These are phyloP conservation scores for Rubia peregrina DNA, from an alignment of 305 asterid species.

Conservation along the genomic window DNA sequence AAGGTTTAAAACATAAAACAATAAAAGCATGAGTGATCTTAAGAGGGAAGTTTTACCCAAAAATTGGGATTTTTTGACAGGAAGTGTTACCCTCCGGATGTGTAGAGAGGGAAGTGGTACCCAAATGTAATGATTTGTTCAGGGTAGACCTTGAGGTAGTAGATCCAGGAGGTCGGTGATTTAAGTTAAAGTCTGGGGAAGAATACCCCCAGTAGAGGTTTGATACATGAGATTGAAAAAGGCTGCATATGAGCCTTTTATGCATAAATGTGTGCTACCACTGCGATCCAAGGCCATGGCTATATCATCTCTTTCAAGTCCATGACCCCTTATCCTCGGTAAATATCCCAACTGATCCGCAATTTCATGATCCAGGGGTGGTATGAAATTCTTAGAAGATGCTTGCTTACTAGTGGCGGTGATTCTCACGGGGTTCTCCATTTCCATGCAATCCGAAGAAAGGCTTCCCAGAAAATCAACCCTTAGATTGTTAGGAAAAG, in stretches of 20 bases:
- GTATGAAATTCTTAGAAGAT: too few species aligned
- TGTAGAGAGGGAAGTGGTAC: constrained; percentile 53
- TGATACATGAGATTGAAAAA: constrained; percentile 28
- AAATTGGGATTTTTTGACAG: constrained; percentile 43
- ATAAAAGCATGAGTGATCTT: too few species aligned
- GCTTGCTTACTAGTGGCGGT: constrained; percentile 23
- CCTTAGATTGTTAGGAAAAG: too few species aligned
- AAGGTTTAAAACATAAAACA: too few species aligned
- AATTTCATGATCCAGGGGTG: constrained; percentile 19
- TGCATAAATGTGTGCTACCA: constrained; percentile 89
- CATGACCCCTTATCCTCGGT: constrained; percentile 34
- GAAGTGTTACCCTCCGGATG: constrained; percentile 46
- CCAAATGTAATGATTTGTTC: constrained; percentile 32
- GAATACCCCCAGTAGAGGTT: constrained; percentile 16
- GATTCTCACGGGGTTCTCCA: constrained; percentile 68
- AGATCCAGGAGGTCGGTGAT: constrained; percentile 42
- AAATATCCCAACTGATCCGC: constrained; percentile 61
- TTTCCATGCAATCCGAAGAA: constrained; percentile 39
- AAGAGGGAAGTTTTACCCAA: too few species aligned
- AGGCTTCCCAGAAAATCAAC: neutral
- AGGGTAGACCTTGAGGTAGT: constrained; percentile 33
- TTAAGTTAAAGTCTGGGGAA: constrained; percentile 30
- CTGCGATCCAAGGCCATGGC: constrained; percentile 51
- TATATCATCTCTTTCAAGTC: constrained; percentile 34
- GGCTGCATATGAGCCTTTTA: constrained; percentile 65